Evolutionary conservation across 352 stramenopile species (phyloP).

Genomic region (Phytopythium kandeliae): DNA sequence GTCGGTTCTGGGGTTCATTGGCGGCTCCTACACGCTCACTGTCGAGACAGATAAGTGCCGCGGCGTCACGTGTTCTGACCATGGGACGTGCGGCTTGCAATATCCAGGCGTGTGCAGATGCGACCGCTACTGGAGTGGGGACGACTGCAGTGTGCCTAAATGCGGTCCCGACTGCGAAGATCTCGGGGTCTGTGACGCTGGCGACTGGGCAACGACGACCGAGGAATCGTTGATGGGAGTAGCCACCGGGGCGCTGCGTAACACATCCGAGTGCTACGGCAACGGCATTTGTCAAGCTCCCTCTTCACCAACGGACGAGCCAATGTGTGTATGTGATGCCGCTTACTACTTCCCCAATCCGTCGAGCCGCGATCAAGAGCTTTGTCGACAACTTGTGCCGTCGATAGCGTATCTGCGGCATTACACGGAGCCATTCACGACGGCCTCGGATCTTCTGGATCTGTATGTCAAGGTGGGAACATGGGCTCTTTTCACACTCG

Average conservation of each 20-base stretch:
- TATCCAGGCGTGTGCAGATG: conserved; percentile 65
- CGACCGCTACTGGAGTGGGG: conserved; percentile 67
- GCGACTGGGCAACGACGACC: conserved; percentile 1
- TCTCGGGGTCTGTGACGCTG: conserved; percentile 36
- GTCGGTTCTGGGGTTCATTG: conserved; percentile 52
- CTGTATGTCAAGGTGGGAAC: conserved; percentile 34
- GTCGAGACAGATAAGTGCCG: conserved; percentile 67
- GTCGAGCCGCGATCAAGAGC: conserved; percentile 27
- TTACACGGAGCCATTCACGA: conserved; percentile 39
- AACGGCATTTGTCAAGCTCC: conserved; percentile 54
- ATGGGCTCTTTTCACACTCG: conserved; percentile 63
- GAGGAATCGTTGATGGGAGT: conserved; percentile 8
- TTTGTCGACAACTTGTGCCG: conserved; percentile 57
- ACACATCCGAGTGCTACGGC: conserved; percentile 64
- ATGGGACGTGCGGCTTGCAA: conserved; percentile 53
- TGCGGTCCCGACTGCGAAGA: conserved; percentile 71
- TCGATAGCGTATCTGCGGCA: conserved; percentile 56
- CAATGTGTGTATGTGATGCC: conserved; percentile 58
- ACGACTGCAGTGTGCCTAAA: conserved; percentile 65
- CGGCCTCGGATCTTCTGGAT: conserved; percentile 30
- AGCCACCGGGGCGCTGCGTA: conserved; percentile 31
- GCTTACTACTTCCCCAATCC: conserved; percentile 50
- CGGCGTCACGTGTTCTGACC: conserved; percentile 48
- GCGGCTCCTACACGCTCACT: conserved; percentile 21
- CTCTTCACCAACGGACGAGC: conserved; percentile 12